phyloP scores from a whole-genome alignment of 345 rosid genomes.

The Passiflora organensis region DNA sequence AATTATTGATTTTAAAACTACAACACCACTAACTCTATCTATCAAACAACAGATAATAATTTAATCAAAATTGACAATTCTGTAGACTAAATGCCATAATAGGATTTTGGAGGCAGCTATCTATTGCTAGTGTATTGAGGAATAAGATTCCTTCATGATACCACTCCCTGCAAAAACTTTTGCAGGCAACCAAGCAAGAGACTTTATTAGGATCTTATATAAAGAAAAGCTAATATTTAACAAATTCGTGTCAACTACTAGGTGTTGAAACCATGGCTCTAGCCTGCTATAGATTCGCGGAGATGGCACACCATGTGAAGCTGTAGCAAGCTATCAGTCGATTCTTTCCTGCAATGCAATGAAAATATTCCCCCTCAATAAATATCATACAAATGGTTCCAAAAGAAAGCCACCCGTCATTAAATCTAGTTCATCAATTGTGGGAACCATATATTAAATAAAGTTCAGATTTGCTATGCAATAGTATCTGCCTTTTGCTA shows the following conservation, averaged over 20 bases:
- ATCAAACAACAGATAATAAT: no score
- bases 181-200: no score
- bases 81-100: no score
- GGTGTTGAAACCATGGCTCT: slow-evolving; percentile 2
- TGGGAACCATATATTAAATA: slow-evolving; percentile 10
- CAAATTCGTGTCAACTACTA: neutral
- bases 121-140: no score
- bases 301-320: slow-evolving; percentile 9
- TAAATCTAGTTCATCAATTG: slow-evolving; percentile 30
- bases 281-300: slow-evolving; percentile 10
- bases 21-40: no score
- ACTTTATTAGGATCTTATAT: no score
- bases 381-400: neutral
- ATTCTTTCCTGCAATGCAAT: neutral
- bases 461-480: neutral
- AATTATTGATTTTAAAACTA: no score
- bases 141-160: no score
- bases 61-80: no score
- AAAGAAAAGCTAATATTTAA: no score
- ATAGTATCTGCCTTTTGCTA: neutral
- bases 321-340: neutral
- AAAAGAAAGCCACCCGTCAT: neutral
- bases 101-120: no score
- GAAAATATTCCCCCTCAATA: slow-evolving; percentile 20
- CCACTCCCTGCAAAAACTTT: no score